Evolutionary conservation across 257 asterid species (phyloP).

Genomic region (Solanum verrucosum): DNA sequence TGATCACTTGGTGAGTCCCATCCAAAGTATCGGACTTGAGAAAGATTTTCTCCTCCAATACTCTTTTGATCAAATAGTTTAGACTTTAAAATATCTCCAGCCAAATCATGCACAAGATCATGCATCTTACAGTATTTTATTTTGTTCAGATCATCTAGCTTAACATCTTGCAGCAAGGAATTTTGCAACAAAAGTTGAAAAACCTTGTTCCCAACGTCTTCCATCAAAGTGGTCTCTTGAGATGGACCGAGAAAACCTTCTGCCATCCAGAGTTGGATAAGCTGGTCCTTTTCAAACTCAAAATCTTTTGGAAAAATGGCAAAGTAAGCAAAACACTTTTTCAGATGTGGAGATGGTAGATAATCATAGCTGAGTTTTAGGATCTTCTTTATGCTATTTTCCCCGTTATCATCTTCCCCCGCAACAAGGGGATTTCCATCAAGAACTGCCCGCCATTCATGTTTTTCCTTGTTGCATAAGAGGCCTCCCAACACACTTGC

Average conservation of each 20-base stretch:
- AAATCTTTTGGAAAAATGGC: constrained; percentile 11
- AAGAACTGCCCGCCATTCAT: constrained; percentile 7
- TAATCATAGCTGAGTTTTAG: constrained; percentile 12
- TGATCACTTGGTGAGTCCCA: no score
- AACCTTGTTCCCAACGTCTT: constrained; percentile 6
- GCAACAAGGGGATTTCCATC: neutral
- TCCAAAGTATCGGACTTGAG: no score
- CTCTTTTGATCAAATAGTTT: neutral
- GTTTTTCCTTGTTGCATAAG: no score
- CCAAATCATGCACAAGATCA: constrained; percentile 18
- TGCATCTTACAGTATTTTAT: no score
- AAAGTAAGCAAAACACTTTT: constrained; percentile 14
- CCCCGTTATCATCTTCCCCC: neutral
- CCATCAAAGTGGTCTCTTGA: neutral
- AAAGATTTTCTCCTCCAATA: no score
- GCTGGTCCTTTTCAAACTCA: neutral
- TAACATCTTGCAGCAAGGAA: no score
- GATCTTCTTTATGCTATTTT: neutral
- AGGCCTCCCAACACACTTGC: no score
- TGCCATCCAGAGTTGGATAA: constrained; percentile 25
- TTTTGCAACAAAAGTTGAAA: no score
- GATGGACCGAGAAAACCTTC: constrained; percentile 2
- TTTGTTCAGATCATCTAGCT: no score
- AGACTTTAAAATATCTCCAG: neutral
- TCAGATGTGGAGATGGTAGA: constrained; percentile 8